phyloP scores from a whole-genome alignment of 345 rosid species.

The Microthlaspi erraticum region DNA sequence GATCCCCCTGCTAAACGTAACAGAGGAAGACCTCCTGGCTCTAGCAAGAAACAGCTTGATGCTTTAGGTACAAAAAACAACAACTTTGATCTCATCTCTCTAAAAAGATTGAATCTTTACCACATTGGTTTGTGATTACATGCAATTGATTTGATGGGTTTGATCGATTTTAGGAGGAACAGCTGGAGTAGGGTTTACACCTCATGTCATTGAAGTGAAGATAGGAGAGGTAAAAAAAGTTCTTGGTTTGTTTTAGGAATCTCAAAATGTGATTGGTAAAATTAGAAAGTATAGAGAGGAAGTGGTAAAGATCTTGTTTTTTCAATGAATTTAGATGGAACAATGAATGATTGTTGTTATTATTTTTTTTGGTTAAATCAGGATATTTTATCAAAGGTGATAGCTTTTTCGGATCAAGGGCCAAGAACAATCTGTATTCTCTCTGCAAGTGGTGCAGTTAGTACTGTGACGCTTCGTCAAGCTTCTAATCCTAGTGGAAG shows the following conservation, averaged over 20 bases:
- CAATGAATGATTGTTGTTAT: background rate
- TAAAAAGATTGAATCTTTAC: constrained; percentile 13
- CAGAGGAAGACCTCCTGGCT: constrained; percentile 92
- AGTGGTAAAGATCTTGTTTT: background rate
- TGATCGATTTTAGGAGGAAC: constrained; percentile 27
- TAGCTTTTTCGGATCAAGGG: constrained; percentile 79
- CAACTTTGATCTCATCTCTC: background rate
- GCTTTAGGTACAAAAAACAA: constrained; percentile 56
- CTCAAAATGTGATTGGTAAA: constrained; percentile 18
- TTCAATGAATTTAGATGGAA: constrained; percentile 1
- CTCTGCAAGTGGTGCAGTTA: constrained; percentile 86
- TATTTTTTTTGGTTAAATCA: constrained; percentile 38
- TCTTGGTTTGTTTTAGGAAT: constrained; percentile 2
- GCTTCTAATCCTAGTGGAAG: constrained; percentile 62
- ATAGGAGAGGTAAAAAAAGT: constrained; percentile 40
- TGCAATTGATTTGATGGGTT: constrained; percentile 23
- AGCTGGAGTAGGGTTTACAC: constrained; percentile 38
- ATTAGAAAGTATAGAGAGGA: background rate
- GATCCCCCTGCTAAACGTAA: constrained; percentile 59
- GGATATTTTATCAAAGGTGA: constrained; percentile 79
- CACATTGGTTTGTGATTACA: constrained; percentile 4
- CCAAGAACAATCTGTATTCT: constrained; percentile 83
- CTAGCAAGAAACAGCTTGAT: constrained; percentile 64
- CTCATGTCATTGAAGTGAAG: constrained; percentile 43
- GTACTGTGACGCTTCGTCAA: constrained; percentile 71